Evolutionary conservation across 768 basidiomycete genomes (phyloP), one percentile per base, ranked within the genome.

Genomic region (Termitomyces sp.): DNA sequence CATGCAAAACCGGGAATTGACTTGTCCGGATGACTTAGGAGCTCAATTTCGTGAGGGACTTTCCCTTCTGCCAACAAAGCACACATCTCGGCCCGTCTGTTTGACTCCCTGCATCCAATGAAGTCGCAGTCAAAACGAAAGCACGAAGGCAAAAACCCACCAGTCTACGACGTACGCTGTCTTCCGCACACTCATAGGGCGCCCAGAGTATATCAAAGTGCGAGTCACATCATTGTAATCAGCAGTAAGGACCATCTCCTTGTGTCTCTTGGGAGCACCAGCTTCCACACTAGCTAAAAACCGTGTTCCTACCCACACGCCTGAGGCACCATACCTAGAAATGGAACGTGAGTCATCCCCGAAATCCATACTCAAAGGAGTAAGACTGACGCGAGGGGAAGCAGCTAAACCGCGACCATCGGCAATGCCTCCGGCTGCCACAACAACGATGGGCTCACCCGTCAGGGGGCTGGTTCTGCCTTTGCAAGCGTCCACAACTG

Each of bases 281-380:
- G 92, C 91, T 71, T 94, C 91, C 42, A 80, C 84, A 66, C 87
- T 86, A 11, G 92, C 91, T 46, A 93, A 91, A 69, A 94, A 94
- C 43, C 92, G 86, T 5, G 92, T 94, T 45, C 90, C 90, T 42
- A 92, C 91, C 93, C 93, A 95, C 3, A 94, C 89, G 48, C 88
- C 93, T 3, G 87, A 79, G 5, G 92, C 93, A 51, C 93, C 93
- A 64, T 89, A 92, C 56, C 88, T 89, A 51, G 56, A 31, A 34
- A 11, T 36, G 53, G 59, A 25, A 34, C 45, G 36, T 56, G 34
- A 53, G 50, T 57, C 10, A 53, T 38, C 31, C 45, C 11, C 17
- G 12, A 31, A 5, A 55, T 45, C 25, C n/a, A 34, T 45, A 45
- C 15, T 36, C 48, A n/a, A 56, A 29, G 29, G 14, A 25, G 46